Evolutionary conservation across 169 alveolate species (phyloP).

Genomic region (Cryptosporidium felis): DNA sequence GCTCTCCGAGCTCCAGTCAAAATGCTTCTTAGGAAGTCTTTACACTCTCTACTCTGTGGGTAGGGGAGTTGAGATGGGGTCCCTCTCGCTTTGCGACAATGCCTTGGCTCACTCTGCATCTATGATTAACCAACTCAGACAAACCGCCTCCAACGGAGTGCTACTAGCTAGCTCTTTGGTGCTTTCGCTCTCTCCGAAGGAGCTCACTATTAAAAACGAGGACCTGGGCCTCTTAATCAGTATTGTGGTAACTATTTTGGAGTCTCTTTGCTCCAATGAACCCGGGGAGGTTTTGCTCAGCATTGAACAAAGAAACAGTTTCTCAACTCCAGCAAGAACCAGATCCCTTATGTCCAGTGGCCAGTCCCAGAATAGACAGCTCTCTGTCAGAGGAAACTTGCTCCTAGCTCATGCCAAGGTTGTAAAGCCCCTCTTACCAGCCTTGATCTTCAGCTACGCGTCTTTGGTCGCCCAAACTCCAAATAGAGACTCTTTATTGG

Average conservation of each 20-base stretch:
- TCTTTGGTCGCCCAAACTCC: constrained; percentile 62
- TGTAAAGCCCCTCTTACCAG: constrained; percentile 48
- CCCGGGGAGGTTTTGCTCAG: constrained; percentile 25
- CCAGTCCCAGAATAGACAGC: not conserved
- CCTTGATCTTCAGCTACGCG: constrained; percentile 34
- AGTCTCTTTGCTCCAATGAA: constrained; percentile 43
- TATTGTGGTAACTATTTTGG: constrained; percentile 26
- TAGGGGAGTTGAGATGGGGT: not conserved
- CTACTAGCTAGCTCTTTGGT: constrained; percentile 42
- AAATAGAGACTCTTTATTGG: constrained; percentile 42
- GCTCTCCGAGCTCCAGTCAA: constrained; percentile 33
- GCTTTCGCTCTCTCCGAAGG: constrained; percentile 48
- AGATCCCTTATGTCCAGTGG: not conserved
- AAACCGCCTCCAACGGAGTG: constrained; percentile 54
- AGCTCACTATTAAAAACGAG: constrained; percentile 38
- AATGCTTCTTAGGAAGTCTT: constrained; percentile 59
- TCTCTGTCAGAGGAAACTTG: constrained; percentile 47
- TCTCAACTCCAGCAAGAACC: constrained; percentile 43
- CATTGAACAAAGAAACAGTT: not conserved
- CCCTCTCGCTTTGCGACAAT: constrained; percentile 22
- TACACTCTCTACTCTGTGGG: constrained; percentile 29
- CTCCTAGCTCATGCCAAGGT: constrained; percentile 51
- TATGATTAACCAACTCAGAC: constrained; percentile 53
- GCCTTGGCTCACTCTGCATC: constrained; percentile 38
- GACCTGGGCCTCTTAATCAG: constrained; percentile 33